phyloP scores from a whole-genome alignment of 305 asterid genomes.

The Striga hermonthica region DNA sequence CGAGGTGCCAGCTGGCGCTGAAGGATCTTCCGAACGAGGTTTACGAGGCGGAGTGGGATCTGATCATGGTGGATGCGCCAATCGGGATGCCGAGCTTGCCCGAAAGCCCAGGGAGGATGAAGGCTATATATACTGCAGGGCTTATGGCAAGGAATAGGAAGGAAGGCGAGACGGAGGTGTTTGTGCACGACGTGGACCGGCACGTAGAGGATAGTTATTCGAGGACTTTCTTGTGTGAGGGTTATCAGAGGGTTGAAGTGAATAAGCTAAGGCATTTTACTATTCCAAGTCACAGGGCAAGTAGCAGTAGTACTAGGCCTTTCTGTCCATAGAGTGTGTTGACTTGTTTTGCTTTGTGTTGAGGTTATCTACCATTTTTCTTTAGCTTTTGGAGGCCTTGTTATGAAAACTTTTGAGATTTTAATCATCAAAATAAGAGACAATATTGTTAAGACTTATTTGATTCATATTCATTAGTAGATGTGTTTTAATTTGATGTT shows the following conservation, averaged over 20 bases:
- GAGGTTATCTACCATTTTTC: too few species aligned
- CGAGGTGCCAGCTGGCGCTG: conserved; percentile 58
- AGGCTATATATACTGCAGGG: conserved; percentile 76
- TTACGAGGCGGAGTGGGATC: conserved; percentile 70
- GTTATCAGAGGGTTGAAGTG: conserved; percentile 50
- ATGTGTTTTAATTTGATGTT: too few species aligned
- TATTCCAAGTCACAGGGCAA: conserved; percentile 54
- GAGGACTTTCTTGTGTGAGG: conserved; percentile 63
- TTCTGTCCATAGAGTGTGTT: conserved; percentile 53
- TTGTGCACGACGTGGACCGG: conserved; percentile 81
- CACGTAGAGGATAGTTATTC: conserved; percentile 74
- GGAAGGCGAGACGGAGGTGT: conserved; percentile 61
- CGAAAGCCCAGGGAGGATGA: conserved; percentile 63
- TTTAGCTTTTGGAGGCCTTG: too few species aligned
- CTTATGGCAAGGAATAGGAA: conserved; percentile 81
- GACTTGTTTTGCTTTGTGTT: too few species aligned
- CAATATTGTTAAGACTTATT: too few species aligned
- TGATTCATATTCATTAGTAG: too few species aligned
- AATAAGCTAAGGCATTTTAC: conserved; percentile 67
- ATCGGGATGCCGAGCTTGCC: conserved; percentile 53
- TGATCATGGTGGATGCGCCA: conserved; percentile 87
- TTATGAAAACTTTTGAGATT: too few species aligned
- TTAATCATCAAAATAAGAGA: too few species aligned
- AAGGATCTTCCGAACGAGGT: conserved; percentile 53
- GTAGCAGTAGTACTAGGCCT: conserved; percentile 36